A percentile compares a stretch with the other conserved stretches of the same genome.
These are phyloP conservation scores for Sporisorium reilianum DNA, from an alignment of 1,284 basidiomycete genomes.

Conservation along the genomic window DNA sequence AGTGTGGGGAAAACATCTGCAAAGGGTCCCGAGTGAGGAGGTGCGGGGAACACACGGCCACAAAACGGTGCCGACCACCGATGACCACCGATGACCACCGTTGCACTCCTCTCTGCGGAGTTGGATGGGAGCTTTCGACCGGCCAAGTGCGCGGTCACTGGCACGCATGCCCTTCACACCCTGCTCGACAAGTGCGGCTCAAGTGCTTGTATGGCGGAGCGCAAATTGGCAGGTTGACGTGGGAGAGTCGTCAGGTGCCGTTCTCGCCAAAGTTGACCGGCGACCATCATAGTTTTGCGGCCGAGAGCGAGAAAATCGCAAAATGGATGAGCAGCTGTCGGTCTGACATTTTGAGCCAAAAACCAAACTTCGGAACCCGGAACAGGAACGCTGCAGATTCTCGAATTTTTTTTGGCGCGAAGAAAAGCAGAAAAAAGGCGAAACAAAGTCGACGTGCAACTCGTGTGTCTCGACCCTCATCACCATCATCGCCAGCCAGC, in stretches of 20 bases:
- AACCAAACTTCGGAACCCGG: neutral
- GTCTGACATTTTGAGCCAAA: neutral
- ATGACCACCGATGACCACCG: neutral
- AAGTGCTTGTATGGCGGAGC: neutral
- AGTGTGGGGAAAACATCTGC: neutral
- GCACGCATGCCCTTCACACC: neutral
- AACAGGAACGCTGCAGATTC: neutral
- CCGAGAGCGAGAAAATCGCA: neutral
- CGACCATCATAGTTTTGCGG: neutral
- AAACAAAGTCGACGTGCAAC: neutral
- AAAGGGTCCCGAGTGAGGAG: neutral
- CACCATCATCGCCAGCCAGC: neutral
- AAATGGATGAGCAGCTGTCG: neutral
- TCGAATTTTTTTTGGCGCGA: constrained; percentile 7
- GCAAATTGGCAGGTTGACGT: neutral
- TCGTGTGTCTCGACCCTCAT: neutral
- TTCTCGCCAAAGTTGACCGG: neutral
- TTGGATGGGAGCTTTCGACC: too few species aligned
- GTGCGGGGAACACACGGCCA: neutral
- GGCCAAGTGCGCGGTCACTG: neutral
- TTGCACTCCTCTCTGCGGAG: too few species aligned
- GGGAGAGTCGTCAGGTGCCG: neutral
- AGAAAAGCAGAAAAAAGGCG: constrained; percentile 6
- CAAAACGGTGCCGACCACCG: constrained; percentile 1
- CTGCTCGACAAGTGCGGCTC: neutral